Conservation (phyloP, 2,329 filamentous ascomycete species). For the Neonectria coccinea region DNA sequence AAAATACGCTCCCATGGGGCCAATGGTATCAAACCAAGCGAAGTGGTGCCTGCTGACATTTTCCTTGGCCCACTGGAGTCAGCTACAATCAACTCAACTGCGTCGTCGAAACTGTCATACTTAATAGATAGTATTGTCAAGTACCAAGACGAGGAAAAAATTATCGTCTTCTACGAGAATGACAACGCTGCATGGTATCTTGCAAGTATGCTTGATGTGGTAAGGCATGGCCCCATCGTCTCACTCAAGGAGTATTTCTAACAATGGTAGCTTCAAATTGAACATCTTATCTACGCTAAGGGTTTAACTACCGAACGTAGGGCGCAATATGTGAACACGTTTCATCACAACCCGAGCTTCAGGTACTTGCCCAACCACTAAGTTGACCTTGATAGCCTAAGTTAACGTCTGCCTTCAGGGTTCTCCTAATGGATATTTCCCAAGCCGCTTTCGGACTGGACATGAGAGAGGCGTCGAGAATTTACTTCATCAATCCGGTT, state of each 20-base stretch:
- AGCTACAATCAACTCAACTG: constrained; percentile 79
- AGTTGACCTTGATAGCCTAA: neutral
- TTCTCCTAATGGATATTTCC: constrained; percentile 90
- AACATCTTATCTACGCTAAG: constrained; percentile 76
- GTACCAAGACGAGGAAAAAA: constrained; percentile 81
- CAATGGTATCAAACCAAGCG: constrained; percentile 38
- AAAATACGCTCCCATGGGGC: constrained; percentile 50
- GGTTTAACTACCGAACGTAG: constrained; percentile 70
- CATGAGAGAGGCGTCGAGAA: constrained; percentile 82
- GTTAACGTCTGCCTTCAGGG: constrained; percentile 57
- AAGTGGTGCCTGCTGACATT: constrained; percentile 39
- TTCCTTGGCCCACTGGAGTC: constrained; percentile 63
- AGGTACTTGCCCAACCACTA: constrained; percentile 51
- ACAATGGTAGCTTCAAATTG: constrained; percentile 62
- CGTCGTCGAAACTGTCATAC: constrained; percentile 89
- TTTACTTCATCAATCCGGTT: constrained; percentile 91
- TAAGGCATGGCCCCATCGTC: constrained; percentile 48
- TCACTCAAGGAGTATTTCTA: constrained; percentile 7
- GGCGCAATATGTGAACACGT: constrained; percentile 81
- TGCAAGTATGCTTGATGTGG: constrained; percentile 82
- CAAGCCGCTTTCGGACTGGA: constrained; percentile 92
- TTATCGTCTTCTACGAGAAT: constrained; percentile 91
- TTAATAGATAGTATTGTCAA: constrained; percentile 78
- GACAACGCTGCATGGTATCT: constrained; percentile 90
- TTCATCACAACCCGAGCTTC: constrained; percentile 76